phyloP scores from a whole-genome alignment of 768 basidiomycete genomes.

The Mycena rebaudengoi region DNA sequence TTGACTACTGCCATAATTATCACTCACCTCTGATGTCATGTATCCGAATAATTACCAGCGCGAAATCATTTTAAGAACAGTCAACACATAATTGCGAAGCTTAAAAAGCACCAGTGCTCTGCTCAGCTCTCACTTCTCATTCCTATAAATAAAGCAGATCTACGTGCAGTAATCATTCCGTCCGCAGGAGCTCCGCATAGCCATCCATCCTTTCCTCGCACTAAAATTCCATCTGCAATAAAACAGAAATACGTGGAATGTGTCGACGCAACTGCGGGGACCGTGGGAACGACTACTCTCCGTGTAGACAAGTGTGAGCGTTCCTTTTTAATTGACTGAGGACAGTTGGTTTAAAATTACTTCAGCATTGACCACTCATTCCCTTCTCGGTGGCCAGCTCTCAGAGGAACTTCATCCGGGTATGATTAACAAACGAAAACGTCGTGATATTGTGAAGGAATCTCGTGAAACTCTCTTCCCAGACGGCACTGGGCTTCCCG shows the following conservation, averaged over 20 bases:
- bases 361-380: background rate
- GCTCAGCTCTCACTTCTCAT: background rate
- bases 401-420: background rate
- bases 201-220: too few relatives aligned
- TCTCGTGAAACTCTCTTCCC: background rate
- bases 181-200: too few relatives aligned
- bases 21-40: too few relatives aligned
- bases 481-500: background rate
- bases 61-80: too few relatives aligned
- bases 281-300: background rate
- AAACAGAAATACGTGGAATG: background rate
- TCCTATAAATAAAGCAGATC: too few relatives aligned
- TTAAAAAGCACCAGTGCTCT: background rate
- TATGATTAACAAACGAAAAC: background rate
- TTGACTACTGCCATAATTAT: background rate
- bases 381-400: background rate
- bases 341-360: background rate
- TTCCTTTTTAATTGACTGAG: background rate
- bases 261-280: background rate
- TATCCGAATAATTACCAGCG: too few relatives aligned
- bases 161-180: too few relatives aligned
- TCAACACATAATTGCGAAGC: background rate
- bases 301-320: background rate
- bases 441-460: background rate
- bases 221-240: background rate